Evolutionary conservation across 2,329 filamentous ascomycete species (phyloP).

Genomic region (Penicillium hesseltinei): DNA sequence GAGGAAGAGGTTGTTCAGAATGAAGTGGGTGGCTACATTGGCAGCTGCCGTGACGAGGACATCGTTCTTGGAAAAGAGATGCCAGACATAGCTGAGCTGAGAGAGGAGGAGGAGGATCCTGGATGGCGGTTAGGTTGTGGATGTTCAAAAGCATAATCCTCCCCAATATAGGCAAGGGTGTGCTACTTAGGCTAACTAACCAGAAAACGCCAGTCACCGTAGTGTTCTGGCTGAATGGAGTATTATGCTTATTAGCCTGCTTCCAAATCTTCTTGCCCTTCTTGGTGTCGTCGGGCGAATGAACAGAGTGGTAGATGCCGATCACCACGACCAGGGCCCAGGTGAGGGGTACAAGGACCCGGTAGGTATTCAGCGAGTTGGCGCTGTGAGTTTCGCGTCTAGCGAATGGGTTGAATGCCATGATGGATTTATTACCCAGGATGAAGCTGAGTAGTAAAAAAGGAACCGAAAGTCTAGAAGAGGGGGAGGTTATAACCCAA

Average conservation of each 20-base stretch:
- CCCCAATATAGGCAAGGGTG: background rate
- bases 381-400: constrained; percentile 65
- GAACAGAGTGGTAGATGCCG: constrained; percentile 71
- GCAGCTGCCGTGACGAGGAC: constrained; percentile 67
- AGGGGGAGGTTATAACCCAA: background rate
- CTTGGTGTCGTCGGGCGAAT: constrained; percentile 62
- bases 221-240: constrained; percentile 73
- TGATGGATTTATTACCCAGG: constrained; percentile 1
- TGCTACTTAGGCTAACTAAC: constrained; percentile 44
- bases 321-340: constrained; percentile 73
- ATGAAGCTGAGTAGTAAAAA: background rate
- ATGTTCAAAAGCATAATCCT: background rate
- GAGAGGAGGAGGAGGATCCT: constrained; percentile 72
- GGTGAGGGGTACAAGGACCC: constrained; percentile 68
- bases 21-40: constrained; percentile 79
- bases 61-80: constrained; percentile 68
- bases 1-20: constrained; percentile 78
- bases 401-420: constrained; percentile 67
- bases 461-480: background rate
- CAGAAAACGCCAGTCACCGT: constrained; percentile 70
- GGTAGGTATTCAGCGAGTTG: constrained; percentile 67
- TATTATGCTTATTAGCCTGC: constrained; percentile 65
- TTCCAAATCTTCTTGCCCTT: constrained; percentile 69
- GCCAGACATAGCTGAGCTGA: constrained; percentile 71
- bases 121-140: background rate